Percentiles rank a stretch among this genome's conserved stretches.
Evolutionary conservation across 306 rosid genomes (phyloP).

Genomic region (Ormosia emarginata): DNA sequence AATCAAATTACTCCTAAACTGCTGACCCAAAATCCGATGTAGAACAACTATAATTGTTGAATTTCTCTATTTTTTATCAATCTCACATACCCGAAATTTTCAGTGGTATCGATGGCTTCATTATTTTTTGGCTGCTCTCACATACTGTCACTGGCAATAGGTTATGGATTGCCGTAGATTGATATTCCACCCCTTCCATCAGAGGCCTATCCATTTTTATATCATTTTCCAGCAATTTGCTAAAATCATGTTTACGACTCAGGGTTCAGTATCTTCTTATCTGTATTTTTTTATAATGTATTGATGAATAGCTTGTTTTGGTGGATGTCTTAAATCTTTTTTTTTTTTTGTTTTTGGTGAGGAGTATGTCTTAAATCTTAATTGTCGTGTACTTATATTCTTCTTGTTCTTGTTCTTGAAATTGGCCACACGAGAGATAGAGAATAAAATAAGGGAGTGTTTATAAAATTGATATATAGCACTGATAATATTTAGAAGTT

Average conservation of each 20-base stretch:
- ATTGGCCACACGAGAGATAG: conserved; percentile 5
- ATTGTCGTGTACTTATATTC: neutral
- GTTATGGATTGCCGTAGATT: neutral
- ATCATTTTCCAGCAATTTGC: neutral
- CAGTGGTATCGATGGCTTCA: neutral
- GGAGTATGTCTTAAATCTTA: no score
- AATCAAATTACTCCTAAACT: no score
- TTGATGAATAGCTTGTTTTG: neutral
- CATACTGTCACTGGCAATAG: neutral
- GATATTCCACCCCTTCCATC: neutral
- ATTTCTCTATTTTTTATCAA: neutral
- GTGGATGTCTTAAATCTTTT: neutral
- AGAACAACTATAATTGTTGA: neutral
- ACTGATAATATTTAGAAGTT: conserved; percentile 20
- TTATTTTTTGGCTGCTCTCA: neutral
- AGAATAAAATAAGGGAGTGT: conserved; percentile 9
- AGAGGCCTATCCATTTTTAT: neutral
- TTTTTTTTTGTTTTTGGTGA: neutral
- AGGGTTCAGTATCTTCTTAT: neutral
- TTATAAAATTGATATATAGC: conserved; percentile 31
- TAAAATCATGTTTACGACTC: neutral
- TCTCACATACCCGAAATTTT: neutral
- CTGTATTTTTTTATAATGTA: neutral
- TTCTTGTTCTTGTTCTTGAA: neutral
- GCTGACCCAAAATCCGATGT: no score